These are phyloP conservation scores for Fusarium sp. DNA, from an alignment of 2,329 filamentous ascomycete genomes.

Conservation along the genomic window DNA sequence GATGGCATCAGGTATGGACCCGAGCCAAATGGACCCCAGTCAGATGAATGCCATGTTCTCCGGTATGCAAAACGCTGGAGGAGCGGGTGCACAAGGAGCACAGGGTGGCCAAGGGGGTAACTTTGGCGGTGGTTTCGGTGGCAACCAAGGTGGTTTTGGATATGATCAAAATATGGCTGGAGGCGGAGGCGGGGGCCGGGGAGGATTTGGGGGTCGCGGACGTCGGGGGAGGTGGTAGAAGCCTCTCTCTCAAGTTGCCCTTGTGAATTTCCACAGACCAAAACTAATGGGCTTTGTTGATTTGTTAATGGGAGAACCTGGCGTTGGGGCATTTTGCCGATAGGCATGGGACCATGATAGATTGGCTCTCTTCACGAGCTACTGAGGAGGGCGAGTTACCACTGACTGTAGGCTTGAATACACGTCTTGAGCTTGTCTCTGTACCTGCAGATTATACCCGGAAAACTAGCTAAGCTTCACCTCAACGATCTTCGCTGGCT, in stretches of 20 bases:
- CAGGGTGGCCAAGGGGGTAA: slow-evolving; percentile 62
- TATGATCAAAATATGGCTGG: slow-evolving; percentile 60
- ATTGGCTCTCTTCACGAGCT: slow-evolving; percentile 24
- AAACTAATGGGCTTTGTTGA: slow-evolving; percentile 26
- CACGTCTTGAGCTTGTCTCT: background rate
- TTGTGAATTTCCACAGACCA: background rate
- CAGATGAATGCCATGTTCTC: slow-evolving; percentile 69
- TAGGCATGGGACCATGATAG: slow-evolving; percentile 37
- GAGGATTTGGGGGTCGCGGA: slow-evolving; percentile 45
- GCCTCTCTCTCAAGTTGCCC: background rate
- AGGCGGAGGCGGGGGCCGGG: slow-evolving; percentile 47
- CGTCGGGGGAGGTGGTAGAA: slow-evolving; percentile 40
- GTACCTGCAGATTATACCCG: background rate
- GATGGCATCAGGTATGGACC: slow-evolving; percentile 72
- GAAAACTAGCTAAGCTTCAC: slow-evolving; percentile 4
- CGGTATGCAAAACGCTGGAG: slow-evolving; percentile 62
- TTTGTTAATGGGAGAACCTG: slow-evolving; percentile 39
- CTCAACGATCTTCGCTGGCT: slow-evolving; percentile 33
- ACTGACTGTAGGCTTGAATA: slow-evolving; percentile 7
- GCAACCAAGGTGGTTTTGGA: slow-evolving; percentile 61
- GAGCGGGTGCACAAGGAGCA: slow-evolving; percentile 50
- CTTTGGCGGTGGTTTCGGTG: slow-evolving; percentile 64
- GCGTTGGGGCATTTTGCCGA: slow-evolving; percentile 39
- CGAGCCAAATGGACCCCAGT: slow-evolving; percentile 71
- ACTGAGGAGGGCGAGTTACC: slow-evolving; percentile 3